Evolutionary conservation across 768 basidiomycete species (phyloP).

Genomic region (Lactarius vividus): DNA sequence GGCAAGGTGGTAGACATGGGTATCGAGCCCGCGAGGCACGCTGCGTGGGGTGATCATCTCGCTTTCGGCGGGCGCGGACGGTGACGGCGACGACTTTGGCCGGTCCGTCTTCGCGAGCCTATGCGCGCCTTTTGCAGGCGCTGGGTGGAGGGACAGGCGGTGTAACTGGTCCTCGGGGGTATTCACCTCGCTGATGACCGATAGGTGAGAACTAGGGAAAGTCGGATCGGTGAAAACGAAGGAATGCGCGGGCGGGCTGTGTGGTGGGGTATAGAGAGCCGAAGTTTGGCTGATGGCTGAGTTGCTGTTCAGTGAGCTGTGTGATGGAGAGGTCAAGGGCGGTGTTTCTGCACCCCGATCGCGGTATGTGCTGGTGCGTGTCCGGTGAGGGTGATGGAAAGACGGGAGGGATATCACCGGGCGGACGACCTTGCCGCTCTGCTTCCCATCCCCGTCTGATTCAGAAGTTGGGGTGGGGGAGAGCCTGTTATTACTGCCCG

Average conservation of each 20-base stretch:
- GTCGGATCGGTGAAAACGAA: conserved; percentile 7
- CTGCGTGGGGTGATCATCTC: neutral
- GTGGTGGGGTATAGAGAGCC: conserved; percentile 28
- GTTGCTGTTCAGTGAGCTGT: conserved; percentile 31
- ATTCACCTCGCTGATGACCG: conserved; percentile 21
- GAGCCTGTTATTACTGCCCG: neutral
- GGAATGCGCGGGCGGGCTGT: conserved; percentile 15
- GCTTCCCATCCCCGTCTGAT: conserved; percentile 8
- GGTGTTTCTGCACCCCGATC: conserved; percentile 13
- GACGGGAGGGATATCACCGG: conserved; percentile 12
- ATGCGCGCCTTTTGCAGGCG: conserved; percentile 3
- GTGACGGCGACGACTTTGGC: neutral
- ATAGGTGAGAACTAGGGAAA: conserved; percentile 8
- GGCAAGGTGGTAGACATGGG: neutral
- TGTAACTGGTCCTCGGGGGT: conserved; percentile 2
- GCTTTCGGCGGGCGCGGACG: neutral
- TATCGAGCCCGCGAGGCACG: neutral
- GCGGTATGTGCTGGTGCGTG: neutral
- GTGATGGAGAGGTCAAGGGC: conserved; percentile 31
- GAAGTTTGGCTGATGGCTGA: conserved; percentile 10
- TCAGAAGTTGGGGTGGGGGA: conserved; percentile 14
- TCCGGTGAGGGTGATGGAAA: conserved; percentile 7
- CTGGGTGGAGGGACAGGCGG: neutral
- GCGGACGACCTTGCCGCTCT: conserved; percentile 3
- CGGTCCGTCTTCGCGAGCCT: conserved; percentile 2